These are phyloP conservation scores for Trypanosoma scelopori DNA, from an alignment of 208 protist species.

Conservation along the genomic window DNA sequence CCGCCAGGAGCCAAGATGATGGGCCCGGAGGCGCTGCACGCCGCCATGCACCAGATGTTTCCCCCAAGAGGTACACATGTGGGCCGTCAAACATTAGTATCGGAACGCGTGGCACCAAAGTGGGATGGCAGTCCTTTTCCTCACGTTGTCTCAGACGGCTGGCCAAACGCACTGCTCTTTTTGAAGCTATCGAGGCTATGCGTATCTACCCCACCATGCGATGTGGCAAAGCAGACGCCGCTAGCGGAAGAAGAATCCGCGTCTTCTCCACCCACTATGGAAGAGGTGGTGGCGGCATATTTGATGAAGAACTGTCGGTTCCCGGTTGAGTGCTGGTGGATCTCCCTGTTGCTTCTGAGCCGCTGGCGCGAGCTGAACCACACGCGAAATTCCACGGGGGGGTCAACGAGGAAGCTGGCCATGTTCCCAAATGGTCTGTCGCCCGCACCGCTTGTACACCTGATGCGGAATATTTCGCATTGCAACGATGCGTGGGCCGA, in stretches of 20 bases:
- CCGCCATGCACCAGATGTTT: background rate
- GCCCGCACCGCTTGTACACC: background rate
- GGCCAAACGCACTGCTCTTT: background rate
- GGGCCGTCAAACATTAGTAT: background rate
- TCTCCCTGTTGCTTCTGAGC: constrained; percentile 17
- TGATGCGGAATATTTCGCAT: constrained; percentile 23
- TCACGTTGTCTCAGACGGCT: background rate
- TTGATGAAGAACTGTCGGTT: constrained; percentile 28
- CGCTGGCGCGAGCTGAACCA: constrained; percentile 23
- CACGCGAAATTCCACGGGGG: background rate
- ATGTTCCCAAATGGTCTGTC: constrained; percentile 17
- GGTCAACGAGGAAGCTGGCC: background rate
- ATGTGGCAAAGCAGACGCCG: background rate
- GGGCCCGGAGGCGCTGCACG: background rate
- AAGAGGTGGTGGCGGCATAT: constrained; percentile 15
- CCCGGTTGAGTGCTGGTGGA: constrained; percentile 21
- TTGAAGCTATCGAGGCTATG: constrained; percentile 11
- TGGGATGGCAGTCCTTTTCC: background rate
- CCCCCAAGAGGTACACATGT: background rate
- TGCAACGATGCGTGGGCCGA: constrained; percentile 14
- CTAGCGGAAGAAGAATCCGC: no score
- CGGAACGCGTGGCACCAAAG: background rate
- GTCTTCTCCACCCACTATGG: background rate
- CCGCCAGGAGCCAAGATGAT: background rate
- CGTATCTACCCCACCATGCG: background rate